Evolutionary conservation across 148 eudicot species (phyloP), one percentile per base, ranked within the genome.

Genomic region (Rheum nobile): DNA sequence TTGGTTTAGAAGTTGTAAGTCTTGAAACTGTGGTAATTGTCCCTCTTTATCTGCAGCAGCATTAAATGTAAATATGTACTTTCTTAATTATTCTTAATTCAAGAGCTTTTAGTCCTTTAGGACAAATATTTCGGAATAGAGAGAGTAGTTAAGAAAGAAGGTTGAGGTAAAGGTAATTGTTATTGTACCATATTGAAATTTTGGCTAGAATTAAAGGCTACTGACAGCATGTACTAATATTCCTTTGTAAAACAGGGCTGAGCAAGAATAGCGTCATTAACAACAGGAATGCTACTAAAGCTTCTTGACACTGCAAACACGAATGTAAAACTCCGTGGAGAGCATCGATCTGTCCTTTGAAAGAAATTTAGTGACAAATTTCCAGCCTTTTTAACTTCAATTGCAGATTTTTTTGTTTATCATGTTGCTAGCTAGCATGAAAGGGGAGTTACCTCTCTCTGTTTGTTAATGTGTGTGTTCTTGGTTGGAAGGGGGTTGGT

Each of bases 271-370:
- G 84, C 83, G 50, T 65, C 70, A 44, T 73, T 88, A 78, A 82
- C 79, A 47, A 46, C 85, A 52, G 87, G 84, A 41, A 78, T 81
- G 46, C 82, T 88, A 63, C 75, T 82, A 21, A 85, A 84, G 59
- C 82, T 88, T 77, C 82, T 87, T 1, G 80, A 89, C 29, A 81
- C 80, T 43, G 84, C 86, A 80, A 79, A 80, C 38, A 22, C 28
- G 16, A 80, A 83, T 8, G 80, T n/a, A 39, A 0, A 21, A 47
- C 50, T 31, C 34, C 17, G 44, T 28, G 24, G 84, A 74, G 35
- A 79, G 75, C 41, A 80, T 26, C 83, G 80, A 69, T 84, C 86
- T 16, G 83, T 73, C 1, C 6, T 1, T 41, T n/a, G 8, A 5
- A 47, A 4, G 52, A 47, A 14, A 47, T 6, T 17, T 8, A 6